Evolutionary conservation across 2,329 filamentous ascomycete species (phyloP).

Genomic region (Madurella mycetomatis): DNA sequence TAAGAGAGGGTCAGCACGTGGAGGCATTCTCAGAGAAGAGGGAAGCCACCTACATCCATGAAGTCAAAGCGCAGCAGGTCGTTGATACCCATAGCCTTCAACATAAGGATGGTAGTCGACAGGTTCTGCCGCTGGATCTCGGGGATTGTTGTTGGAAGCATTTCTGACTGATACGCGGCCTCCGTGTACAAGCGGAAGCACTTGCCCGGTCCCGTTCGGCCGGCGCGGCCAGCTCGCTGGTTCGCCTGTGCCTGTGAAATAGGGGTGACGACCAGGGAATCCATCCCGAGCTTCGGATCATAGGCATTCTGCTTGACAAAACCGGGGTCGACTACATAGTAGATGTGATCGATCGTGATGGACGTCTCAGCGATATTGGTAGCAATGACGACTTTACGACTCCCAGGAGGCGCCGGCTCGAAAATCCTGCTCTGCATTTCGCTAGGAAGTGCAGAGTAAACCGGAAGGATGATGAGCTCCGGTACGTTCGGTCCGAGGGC

Average conservation of each 20-base stretch:
- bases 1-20: constrained; percentile 9
- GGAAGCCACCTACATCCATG: constrained; percentile 60
- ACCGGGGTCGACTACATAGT: constrained; percentile 93
- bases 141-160: constrained; percentile 92
- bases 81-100: constrained; percentile 99
- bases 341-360: constrained; percentile 96
- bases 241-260: constrained; percentile 97
- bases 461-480: constrained; percentile 85
- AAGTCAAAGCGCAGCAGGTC: constrained; percentile 97
- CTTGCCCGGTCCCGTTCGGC: constrained; percentile 91
- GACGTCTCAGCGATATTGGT: constrained; percentile 98
- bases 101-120: constrained; percentile 88
- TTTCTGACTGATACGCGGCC: constrained; percentile 90
- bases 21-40: background rate
- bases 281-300: constrained; percentile 96
- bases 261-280: constrained; percentile 89
- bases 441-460: constrained; percentile 90
- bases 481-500: constrained; percentile 85
- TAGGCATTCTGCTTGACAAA: constrained; percentile 98
- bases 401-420: constrained; percentile 81
- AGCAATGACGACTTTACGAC: constrained; percentile 91
- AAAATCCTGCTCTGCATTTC: constrained; percentile 95
- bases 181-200: constrained; percentile 96
- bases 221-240: constrained; percentile 86
- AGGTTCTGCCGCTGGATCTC: constrained; percentile 96